Evolutionary conservation across 2,329 filamentous ascomycete species (phyloP), one percentile per base, ranked within the genome.

Genomic region (Fusarium sterilihyphosum): DNA sequence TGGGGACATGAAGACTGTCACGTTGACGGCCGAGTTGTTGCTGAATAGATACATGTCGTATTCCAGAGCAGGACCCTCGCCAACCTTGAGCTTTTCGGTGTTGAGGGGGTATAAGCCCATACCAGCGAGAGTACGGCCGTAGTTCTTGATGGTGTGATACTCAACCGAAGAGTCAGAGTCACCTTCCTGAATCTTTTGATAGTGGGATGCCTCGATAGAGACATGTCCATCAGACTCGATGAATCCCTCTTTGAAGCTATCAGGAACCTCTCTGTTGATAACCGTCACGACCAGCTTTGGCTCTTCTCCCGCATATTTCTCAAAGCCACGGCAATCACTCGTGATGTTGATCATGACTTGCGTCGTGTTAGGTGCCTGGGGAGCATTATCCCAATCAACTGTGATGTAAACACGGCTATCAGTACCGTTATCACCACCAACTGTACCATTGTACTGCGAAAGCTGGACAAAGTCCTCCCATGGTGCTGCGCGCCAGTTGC

Each of bases 21-120:
- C 80, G 73, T 85, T 85, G 50, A 80, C 80, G 11, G 83, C 84
- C 22, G 82, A 83, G 10, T 85, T 79, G 65, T 86, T 85, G 49
- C 86, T 88, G 82, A 91, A 92, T 18, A 90, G 84, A 80, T 90
- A 92, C 66, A 92, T 77, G 60, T 88, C 84, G 78, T 92, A 93
- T 72, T 90, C 87, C 14, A 92, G 84, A 9, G 86, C 86, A 2
- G 90, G 90, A 1, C 84, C 87, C 17, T 84, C 84, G 7, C 83
- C 83, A 2, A 87, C 78, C 5, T 84, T 81, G 40, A 90, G 85
- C 22, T 88, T 88, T 46, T 86, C 83, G 1, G 87, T 84, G 26
- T 85, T 83, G 38, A 86, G 85, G 2, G 90, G 89, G 75, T 85
- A 85, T 10, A 92, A 82, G 0, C 88, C 88, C 7, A 92, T 86